phyloP scores from a whole-genome alignment of 257 asterid genomes.

The Anisodus acutangulus region DNA sequence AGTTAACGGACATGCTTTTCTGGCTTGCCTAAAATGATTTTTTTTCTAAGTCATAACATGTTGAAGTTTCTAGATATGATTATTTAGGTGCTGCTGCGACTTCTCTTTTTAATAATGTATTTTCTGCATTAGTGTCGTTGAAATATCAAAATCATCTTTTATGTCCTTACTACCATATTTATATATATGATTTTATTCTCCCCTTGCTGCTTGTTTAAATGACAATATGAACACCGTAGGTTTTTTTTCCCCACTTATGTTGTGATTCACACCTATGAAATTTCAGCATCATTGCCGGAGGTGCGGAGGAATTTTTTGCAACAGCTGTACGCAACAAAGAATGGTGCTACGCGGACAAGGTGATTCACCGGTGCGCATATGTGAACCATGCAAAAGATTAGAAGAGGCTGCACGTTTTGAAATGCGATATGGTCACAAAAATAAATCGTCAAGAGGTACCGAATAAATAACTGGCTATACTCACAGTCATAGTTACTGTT shows the following conservation, averaged over 20 bases:
- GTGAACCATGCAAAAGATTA: constrained; percentile 90
- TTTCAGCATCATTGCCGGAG: constrained; percentile 98
- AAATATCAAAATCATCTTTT: neutral
- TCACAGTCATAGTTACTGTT: neutral
- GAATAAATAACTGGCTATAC: constrained; percentile 14
- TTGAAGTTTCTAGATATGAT: neutral
- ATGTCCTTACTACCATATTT: constrained; percentile 5
- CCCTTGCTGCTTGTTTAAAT: constrained; percentile 7
- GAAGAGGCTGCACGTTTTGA: constrained; percentile 97
- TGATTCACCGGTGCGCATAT: constrained; percentile 92
- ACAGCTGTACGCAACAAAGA: constrained; percentile 81
- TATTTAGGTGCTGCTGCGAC: neutral
- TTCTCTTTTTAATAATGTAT: neutral
- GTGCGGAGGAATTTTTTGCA: constrained; percentile 95
- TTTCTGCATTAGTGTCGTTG: neutral
- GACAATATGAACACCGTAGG: constrained; percentile 6
- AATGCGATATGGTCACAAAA: constrained; percentile 78
- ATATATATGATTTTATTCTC: neutral
- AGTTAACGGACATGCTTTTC: neutral
- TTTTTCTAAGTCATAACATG: neutral
- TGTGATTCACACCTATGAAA: constrained; percentile 30
- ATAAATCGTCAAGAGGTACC: constrained; percentile 68
- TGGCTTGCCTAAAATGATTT: neutral
- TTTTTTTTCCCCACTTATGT: neutral
- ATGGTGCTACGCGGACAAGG: constrained; percentile 98